Evolutionary conservation across 2,329 filamentous ascomycete species (phyloP).

Genomic region (Hypoxylon sp.): DNA sequence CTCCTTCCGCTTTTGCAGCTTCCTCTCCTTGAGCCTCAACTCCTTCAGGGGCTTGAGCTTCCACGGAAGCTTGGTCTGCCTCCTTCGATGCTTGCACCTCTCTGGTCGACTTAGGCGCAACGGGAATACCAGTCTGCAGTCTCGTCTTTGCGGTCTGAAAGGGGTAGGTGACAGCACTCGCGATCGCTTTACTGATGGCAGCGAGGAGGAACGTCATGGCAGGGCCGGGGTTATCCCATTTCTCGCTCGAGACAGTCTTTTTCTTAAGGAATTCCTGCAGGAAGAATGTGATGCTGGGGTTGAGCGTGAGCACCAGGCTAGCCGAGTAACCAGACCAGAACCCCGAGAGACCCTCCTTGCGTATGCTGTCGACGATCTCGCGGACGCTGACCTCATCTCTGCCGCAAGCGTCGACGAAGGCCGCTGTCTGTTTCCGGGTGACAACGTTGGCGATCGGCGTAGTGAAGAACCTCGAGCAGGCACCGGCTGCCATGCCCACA

Average conservation of each 20-base stretch:
- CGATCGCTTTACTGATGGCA: conserved; percentile 82
- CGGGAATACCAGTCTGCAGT: conserved; percentile 72
- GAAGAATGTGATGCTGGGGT: conserved; percentile 89
- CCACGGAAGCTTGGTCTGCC: conserved; percentile 1
- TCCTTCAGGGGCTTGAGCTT: conserved; percentile 34
- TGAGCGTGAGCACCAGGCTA: conserved; percentile 82
- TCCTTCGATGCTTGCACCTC: conserved; percentile 1
- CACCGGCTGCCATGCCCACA: conserved; percentile 81
- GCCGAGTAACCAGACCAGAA: conserved; percentile 94
- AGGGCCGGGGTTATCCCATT: conserved; percentile 53
- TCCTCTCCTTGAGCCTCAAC: too few relatives aligned
- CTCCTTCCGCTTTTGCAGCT: conserved; percentile 18
- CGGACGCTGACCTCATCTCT: conserved; percentile 59
- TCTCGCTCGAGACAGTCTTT: conserved; percentile 66
- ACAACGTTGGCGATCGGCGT: conserved; percentile 87
- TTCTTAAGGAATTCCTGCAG: conserved; percentile 80
- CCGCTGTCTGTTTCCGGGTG: conserved; percentile 82
- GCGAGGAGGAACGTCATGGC: conserved; percentile 67
- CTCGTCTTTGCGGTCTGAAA: conserved; percentile 88
- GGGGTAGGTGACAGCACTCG: conserved; percentile 84
- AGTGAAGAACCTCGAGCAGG: conserved; percentile 80
- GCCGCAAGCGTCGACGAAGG: conserved; percentile 49
- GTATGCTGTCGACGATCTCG: conserved; percentile 75
- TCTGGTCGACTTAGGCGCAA: conserved; percentile 36
- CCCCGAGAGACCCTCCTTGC: conserved; percentile 76